Evolutionary conservation across 192 early-diverging fungal species (phyloP), one percentile per base, ranked within the genome.

Genomic region (Jimgerdemannia flammicorona): DNA sequence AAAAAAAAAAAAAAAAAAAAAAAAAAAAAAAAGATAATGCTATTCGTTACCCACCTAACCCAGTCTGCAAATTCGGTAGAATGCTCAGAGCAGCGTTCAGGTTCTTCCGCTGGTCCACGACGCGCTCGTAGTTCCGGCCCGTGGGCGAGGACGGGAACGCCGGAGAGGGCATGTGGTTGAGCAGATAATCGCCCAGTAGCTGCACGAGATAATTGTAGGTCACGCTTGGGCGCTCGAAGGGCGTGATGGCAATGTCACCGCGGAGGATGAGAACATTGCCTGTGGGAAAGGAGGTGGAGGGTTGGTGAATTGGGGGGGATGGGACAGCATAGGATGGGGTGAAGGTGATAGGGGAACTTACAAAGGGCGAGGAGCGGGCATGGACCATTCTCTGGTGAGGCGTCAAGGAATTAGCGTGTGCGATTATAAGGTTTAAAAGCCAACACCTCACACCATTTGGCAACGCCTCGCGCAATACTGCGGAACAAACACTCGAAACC

Each of bases 181-280:
- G 64, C 4, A 95, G 74, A 71, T 87, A 89, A 74, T 99, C 92
- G 8, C 93, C 96, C 29, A 99, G 77, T 29, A 94, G 64, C 43
- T 83, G 87, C 14, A 93, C 79, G 7, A 98, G 78, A 49, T 90
- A 87, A 59, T 91, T 92, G 74, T 88, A 93, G 18, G 81, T 87
- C 20, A 95, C 87, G 0, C 79, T 79, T 3, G 82, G 78, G 39
- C 86, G 78, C 44, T 89, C 85, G 64, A 80, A 80, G 6, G 87
- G 81, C 7, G 44, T 73, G 49, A 98, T 84, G 7, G 78, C 77
- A 29, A 97, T 83, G 44, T 89, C 88, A 14, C 90, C 90, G 8
- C 89, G 83, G 11, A 99, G 84, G 17, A 94, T 78, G 39, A 99
- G 85, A 6, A 92, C 92, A 79, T 99, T 99, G 68, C 82, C 88